Evolutionary conservation across 1,284 basidiomycete species (phyloP).

Genomic region (Tremellales sp.): DNA sequence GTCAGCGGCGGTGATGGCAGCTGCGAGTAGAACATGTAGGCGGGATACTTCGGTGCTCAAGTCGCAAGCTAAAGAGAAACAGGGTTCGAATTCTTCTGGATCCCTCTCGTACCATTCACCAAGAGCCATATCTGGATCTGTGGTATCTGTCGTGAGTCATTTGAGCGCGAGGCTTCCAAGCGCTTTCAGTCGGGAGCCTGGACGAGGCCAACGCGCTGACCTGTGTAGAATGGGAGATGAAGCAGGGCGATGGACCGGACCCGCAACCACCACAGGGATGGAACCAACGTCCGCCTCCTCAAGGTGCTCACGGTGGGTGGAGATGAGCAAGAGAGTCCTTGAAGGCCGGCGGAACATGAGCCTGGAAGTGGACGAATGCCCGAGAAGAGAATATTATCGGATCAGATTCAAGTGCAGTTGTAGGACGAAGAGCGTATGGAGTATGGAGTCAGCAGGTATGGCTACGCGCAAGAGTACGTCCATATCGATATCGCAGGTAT

Average conservation of each 20-base stretch:
- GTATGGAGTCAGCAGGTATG: too few relatives aligned
- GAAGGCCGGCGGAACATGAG: too few relatives aligned
- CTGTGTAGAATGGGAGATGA: slow-evolving; percentile 32
- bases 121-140: slow-evolving; percentile 42
- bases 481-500: too few relatives aligned
- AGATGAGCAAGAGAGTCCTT: too few relatives aligned
- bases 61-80: too few relatives aligned
- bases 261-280: slow-evolving; percentile 29
- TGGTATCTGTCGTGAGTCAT: slow-evolving; percentile 38
- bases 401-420: too few relatives aligned
- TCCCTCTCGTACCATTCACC: slow-evolving; percentile 41
- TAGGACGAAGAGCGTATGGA: too few relatives aligned
- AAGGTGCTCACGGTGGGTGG: not conserved
- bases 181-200: too few relatives aligned
- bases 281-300: slow-evolving; percentile 4
- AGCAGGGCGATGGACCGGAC: slow-evolving; percentile 29
- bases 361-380: too few relatives aligned
- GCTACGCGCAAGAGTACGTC: too few relatives aligned
- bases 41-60: too few relatives aligned
- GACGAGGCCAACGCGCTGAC: not conserved
- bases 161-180: not conserved
- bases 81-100: slow-evolving; percentile 45
- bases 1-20: slow-evolving; percentile 2
- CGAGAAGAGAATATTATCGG: too few relatives aligned
- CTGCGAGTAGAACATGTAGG: slow-evolving; percentile 10